These are phyloP conservation scores for Schizonepeta tenuifolia DNA, from an alignment of 257 asterid genomes.

Conservation along the genomic window DNA sequence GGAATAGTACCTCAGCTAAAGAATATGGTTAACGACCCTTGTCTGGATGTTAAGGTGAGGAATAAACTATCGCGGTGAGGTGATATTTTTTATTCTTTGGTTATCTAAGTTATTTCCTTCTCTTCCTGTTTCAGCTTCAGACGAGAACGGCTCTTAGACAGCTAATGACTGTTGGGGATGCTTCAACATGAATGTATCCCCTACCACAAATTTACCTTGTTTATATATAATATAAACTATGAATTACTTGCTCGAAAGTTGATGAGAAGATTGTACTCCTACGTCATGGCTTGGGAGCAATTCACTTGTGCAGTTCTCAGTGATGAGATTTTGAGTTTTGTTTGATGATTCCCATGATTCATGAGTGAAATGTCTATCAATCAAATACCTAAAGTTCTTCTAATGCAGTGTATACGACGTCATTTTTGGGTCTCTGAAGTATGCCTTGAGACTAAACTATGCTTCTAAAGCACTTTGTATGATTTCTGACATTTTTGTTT, in stretches of 20 bases:
- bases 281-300: slow-evolving; percentile 29
- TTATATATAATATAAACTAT: neutral
- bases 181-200: slow-evolving; percentile 50
- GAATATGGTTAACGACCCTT: slow-evolving; percentile 75
- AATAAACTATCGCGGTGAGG: slow-evolving; percentile 9
- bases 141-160: slow-evolving; percentile 63
- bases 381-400: slow-evolving; percentile 4
- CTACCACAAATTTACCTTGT: slow-evolving; percentile 28
- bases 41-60: slow-evolving; percentile 89
- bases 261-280: slow-evolving; percentile 38
- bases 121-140: slow-evolving; percentile 65
- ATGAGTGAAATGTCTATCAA: slow-evolving; percentile 6
- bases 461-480: neutral
- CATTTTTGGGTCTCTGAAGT: neutral
- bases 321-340: slow-evolving; percentile 31
- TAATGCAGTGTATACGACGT: neutral
- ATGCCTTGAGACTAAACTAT: neutral
- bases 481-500: neutral
- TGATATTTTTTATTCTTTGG: slow-evolving; percentile 20
- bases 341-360: slow-evolving; percentile 1
- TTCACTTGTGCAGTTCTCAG: slow-evolving; percentile 23
- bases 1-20: slow-evolving; percentile 72
- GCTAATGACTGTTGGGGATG: slow-evolving; percentile 57
- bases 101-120: slow-evolving; percentile 29
- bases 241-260: slow-evolving; percentile 30